Evolutionary conservation across 2,329 filamentous ascomycete species (phyloP).

Genomic region (Penicillium sp.): DNA sequence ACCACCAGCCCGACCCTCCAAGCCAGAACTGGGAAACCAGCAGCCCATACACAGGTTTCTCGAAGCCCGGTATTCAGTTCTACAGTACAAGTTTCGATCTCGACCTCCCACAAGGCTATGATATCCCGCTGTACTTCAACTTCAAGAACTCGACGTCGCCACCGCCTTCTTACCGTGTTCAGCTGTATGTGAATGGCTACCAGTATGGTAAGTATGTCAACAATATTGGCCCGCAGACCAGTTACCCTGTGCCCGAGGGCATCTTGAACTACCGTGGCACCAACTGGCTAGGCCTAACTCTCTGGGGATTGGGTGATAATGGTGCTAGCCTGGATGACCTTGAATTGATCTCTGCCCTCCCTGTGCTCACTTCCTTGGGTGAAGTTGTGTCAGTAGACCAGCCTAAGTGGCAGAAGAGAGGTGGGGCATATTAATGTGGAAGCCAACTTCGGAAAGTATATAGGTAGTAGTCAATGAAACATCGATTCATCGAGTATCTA

Average conservation of each 20-base stretch:
- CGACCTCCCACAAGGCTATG: conserved; percentile 52
- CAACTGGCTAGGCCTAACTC: conserved; percentile 66
- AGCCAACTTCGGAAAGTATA: too few relatives aligned
- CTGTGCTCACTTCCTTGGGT: conserved; percentile 53
- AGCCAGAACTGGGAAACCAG: conserved; percentile 33
- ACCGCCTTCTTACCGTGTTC: conserved; percentile 59
- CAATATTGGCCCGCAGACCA: conserved; percentile 72
- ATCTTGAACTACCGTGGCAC: conserved; percentile 68
- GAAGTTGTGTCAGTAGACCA: conserved; percentile 49
- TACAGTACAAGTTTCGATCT: conserved; percentile 54
- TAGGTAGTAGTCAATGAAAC: too few relatives aligned
- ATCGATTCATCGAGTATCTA: too few relatives aligned
- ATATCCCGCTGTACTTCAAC: conserved; percentile 56
- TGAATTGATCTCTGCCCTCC: conserved; percentile 49
- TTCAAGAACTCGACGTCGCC: conserved; percentile 49
- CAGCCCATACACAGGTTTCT: conserved; percentile 44
- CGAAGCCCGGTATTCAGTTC: conserved; percentile 51
- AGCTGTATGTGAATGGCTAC: conserved; percentile 73
- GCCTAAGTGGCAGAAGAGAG: conserved; percentile 48
- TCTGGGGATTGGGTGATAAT: conserved; percentile 64
- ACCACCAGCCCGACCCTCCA: conserved; percentile 54
- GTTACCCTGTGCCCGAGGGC: conserved; percentile 71
- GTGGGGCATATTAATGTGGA: conserved; percentile 50
- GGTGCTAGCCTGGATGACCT: conserved; percentile 60
- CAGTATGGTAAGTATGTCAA: conserved; percentile 68